phyloP scores from a whole-genome alignment of 352 stramenopile genomes.

The Pythium aphanidermatum region DNA sequence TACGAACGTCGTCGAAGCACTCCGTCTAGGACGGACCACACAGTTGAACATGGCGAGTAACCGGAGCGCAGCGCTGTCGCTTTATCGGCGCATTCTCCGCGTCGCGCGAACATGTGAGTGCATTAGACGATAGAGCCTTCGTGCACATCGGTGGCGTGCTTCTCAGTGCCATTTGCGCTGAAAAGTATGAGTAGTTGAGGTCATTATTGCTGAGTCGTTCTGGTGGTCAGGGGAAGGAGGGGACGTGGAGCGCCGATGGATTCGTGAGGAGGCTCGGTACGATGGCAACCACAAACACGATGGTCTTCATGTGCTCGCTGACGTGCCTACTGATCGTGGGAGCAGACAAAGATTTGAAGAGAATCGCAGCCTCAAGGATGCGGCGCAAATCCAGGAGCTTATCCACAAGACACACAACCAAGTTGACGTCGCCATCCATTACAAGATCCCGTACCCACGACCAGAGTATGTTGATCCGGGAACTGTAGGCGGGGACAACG shows the following conservation, averaged over 20 bases:
- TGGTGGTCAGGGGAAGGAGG: slow-evolving; percentile 52
- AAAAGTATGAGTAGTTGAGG: too few species aligned
- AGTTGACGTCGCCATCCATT: slow-evolving; percentile 75
- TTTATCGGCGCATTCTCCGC: slow-evolving; percentile 72
- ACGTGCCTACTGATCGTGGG: too few species aligned
- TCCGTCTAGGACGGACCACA: not conserved
- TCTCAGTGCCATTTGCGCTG: too few species aligned
- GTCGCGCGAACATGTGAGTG: slow-evolving; percentile 64
- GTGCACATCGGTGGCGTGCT: not conserved
- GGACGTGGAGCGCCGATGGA: slow-evolving; percentile 52
- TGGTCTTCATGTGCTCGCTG: too few species aligned
- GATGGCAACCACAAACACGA: too few species aligned
- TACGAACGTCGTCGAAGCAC: slow-evolving; percentile 1
- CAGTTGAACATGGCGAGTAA: not conserved
- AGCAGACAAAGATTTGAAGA: slow-evolving; percentile 58
- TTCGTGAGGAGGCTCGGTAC: slow-evolving; percentile 58
- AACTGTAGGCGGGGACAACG: slow-evolving; percentile 64
- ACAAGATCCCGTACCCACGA: slow-evolving; percentile 79
- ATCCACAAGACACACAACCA: slow-evolving; percentile 57
- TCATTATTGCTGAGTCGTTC: too few species aligned
- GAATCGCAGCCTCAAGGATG: slow-evolving; percentile 31
- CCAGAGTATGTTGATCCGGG: slow-evolving; percentile 72
- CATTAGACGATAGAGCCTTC: not conserved
- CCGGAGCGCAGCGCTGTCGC: slow-evolving; percentile 34
- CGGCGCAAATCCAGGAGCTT: slow-evolving; percentile 35